phyloP scores from a whole-genome alignment of 179 eudicot species.

The Actinidia polygama region DNA sequence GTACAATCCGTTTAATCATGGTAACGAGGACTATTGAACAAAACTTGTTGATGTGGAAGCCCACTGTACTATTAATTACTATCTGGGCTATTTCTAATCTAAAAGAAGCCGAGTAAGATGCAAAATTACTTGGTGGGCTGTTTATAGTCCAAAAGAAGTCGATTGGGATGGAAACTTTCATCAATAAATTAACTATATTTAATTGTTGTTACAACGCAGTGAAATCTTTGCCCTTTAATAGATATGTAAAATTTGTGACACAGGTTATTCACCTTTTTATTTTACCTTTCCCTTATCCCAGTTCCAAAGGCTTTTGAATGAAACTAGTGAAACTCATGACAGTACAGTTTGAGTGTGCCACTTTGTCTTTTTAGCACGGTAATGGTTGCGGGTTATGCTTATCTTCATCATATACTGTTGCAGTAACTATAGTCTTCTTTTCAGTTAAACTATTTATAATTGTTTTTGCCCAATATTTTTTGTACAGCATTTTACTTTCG shows the following conservation, averaged over 20 bases:
- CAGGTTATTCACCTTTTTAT: not conserved
- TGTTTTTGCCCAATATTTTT: not conserved
- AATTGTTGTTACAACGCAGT: not conserved
- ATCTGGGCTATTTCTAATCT: conserved; percentile 12
- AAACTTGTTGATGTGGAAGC: conserved; percentile 26
- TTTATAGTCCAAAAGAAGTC: conserved; percentile 9
- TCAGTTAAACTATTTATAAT: not conserved
- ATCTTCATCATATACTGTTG: not conserved
- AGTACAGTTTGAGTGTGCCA: not conserved
- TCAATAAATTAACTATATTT: not conserved
- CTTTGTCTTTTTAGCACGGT: not conserved
- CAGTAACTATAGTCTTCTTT: not conserved
- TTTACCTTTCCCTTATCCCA: not conserved
- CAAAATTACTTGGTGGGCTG: conserved; percentile 16
- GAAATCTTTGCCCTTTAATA: not conserved
- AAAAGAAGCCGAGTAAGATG: conserved; percentile 16
- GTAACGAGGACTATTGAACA: conserved; percentile 39
- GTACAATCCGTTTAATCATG: conserved; percentile 33
- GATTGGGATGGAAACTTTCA: conserved; percentile 2
- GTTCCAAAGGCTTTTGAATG: not conserved
- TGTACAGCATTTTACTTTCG: not conserved
- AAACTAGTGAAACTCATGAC: not conserved
- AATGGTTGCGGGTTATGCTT: not conserved
- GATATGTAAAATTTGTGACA: conserved; percentile 5
- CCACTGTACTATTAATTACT: conserved; percentile 4